Evolutionary conservation across 1,139 yeast genomes (phyloP).

Genomic region (Lodderomyces jiufengensis): DNA sequence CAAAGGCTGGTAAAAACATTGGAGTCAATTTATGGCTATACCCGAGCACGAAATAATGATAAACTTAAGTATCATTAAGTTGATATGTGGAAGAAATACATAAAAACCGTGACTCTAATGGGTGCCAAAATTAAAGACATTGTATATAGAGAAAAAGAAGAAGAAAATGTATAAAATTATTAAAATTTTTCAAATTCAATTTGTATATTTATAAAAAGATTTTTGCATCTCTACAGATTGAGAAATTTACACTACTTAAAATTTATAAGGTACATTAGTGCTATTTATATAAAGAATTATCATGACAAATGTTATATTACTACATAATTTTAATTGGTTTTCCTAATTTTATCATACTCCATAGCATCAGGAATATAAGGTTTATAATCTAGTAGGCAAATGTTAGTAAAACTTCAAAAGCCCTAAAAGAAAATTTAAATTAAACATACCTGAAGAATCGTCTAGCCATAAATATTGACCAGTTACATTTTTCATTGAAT

Average conservation of each 20-base stretch:
- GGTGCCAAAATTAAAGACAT: slow-evolving; percentile 84
- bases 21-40: slow-evolving; percentile 65
- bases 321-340: slow-evolving; percentile 11
- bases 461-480: slow-evolving; percentile 59
- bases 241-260: slow-evolving; percentile 3
- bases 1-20: slow-evolving; percentile 55
- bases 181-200: slow-evolving; percentile 7
- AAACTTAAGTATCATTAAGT: slow-evolving; percentile 17
- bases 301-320: too few species aligned
- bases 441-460: slow-evolving; percentile 39
- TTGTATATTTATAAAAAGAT: slow-evolving; percentile 5
- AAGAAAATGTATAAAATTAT: slow-evolving; percentile 15
- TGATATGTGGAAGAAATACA: slow-evolving; percentile 47
- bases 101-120: slow-evolving; percentile 85
- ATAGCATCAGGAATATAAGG: slow-evolving; percentile 52
- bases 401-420: slow-evolving; percentile 15
- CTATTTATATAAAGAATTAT: too few species aligned
- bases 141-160: slow-evolving; percentile 41
- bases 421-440: slow-evolving; percentile 1
- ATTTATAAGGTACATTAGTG: too few species aligned
- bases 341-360: slow-evolving; percentile 48
- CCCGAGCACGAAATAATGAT: slow-evolving; percentile 77
- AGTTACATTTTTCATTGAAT: slow-evolving; percentile 50
- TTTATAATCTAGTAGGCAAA: slow-evolving; percentile 38
- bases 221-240: background rate